A percentile compares a stretch with the other conserved stretches of the same genome.
phyloP scores from a whole-genome alignment of 306 rosid genomes.

The Citrullus colocynthis region DNA sequence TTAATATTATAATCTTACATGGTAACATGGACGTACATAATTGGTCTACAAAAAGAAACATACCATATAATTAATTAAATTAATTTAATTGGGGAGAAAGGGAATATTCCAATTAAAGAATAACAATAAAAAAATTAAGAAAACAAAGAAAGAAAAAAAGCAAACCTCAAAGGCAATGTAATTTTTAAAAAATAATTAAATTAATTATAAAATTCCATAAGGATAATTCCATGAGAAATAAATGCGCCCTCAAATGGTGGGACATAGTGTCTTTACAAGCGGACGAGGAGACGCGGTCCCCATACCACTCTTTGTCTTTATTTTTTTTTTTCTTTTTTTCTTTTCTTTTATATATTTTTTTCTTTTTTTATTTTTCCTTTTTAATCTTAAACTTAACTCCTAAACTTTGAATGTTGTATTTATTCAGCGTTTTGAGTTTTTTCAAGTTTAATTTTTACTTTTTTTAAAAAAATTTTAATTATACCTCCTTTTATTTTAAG shows the following conservation, averaged over 20 bases:
- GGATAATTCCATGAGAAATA: constrained; percentile 1
- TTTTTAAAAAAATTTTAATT: too few relatives aligned
- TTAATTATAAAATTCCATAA: not conserved
- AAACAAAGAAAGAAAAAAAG: not conserved
- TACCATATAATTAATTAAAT: not conserved
- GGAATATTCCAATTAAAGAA: not conserved
- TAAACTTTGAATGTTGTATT: too few relatives aligned
- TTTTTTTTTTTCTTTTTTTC: not conserved
- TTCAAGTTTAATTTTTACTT: too few relatives aligned
- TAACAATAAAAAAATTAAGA: not conserved
- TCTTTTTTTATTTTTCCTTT: not conserved
- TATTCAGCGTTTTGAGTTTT: too few relatives aligned
- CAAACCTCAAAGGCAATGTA: not conserved
- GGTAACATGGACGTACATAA: not conserved
- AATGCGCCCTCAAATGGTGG: not conserved
- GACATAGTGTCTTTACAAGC: not conserved
- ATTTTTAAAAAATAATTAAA: not conserved
- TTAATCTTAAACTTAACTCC: too few relatives aligned
- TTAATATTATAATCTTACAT: not conserved
- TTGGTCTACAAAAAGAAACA: not conserved
- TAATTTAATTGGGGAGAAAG: not conserved
- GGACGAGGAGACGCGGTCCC: constrained; percentile 7
- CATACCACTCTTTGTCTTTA: not conserved
- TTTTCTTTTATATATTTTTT: not conserved
- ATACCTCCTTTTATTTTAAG: too few relatives aligned